A percentile compares a stretch with the other conserved stretches of the same genome.
These are phyloP conservation scores for Russula vinacea DNA, from an alignment of 768 basidiomycete genomes.

Conservation along the genomic window DNA sequence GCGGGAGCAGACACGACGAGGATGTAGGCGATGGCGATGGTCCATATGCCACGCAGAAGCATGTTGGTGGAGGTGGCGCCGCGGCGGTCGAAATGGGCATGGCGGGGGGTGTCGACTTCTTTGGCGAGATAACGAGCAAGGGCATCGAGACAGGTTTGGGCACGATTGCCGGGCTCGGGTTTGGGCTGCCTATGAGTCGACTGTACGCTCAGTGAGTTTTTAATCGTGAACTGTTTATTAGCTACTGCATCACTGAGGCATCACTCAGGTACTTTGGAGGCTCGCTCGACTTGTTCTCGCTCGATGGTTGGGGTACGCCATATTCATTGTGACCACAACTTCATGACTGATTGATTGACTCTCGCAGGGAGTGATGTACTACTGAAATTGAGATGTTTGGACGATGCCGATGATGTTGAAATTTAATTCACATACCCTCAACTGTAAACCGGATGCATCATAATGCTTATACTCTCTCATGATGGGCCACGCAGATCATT, in stretches of 20 bases:
- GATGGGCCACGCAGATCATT: neutral
- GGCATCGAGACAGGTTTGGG: conserved; percentile 78
- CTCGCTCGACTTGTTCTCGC: conserved; percentile 71
- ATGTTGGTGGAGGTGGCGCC: conserved; percentile 69
- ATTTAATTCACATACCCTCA: conserved; percentile 36
- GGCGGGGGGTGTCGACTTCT: conserved; percentile 51
- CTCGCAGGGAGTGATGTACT: conserved; percentile 50
- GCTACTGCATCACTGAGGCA: conserved; percentile 16
- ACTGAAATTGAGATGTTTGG: conserved; percentile 52
- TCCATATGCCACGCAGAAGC: conserved; percentile 76
- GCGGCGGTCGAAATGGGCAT: conserved; percentile 45
- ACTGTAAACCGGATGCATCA: neutral
- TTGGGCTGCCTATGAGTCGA: conserved; percentile 79
- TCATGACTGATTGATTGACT: conserved; percentile 14
- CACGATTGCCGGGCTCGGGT: conserved; percentile 87
- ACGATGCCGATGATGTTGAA: conserved; percentile 51
- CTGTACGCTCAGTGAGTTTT: conserved; percentile 57
- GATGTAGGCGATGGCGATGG: conserved; percentile 46
- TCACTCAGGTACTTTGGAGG: conserved; percentile 75
- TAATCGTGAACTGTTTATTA: neutral
- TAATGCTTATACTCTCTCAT: conserved; percentile 1
- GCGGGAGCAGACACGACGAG: conserved; percentile 29
- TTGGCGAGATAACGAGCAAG: conserved; percentile 74
- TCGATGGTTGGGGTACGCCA: conserved; percentile 78
- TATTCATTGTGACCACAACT: neutral